Base-by-base conservation (phyloP, 2,329 filamentous ascomycete genomes). In the Trichophyton mentagrophytes region DNA sequence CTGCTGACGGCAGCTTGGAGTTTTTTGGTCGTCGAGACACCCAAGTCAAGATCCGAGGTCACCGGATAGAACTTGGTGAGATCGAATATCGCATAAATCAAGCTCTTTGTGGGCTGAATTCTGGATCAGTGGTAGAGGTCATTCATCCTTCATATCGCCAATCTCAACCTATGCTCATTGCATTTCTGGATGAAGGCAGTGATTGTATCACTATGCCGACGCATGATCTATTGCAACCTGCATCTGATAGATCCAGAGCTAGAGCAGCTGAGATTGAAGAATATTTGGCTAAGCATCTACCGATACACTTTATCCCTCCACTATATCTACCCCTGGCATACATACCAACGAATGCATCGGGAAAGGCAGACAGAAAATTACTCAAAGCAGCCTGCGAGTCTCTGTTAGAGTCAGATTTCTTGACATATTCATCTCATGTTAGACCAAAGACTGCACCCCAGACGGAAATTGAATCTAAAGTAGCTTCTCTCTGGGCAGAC, bases 41-140 rank as follows among this genome's bases (percentile, higher is more conserved):
- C 1, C 91, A 96, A 71, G 85, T 95, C 64, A 96, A 96, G 70
- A 78, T 95, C 3, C 83, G 90, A 13, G 90, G 90, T 0, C 90
- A 95, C 70, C 80, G 90, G 9, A 78, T 95, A 0, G 90, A 95
- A 68, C 85, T 93, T 61, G 87, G 86, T 0, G 90, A 95, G 74
- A 92, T 95, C 72, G 88, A 92, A 68, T 44, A n/a, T 17, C 40
- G 8, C 11, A 44, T 44, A n/a, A 44, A 44, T 44, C 40, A 44
- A 17, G 6, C 5, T 1, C 40, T 44, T 4, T 3, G n/a, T 15
- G n/a, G 40, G 7, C 17, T 4, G 15, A 17, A 17, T n/a, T n/a
- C 11, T n/a, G 40, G 40, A 4, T 20, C 40, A n/a, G 40, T 44
- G 40, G 40, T 44, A 44, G 40, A 44, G 17, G 11, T n/a, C 7